Percentiles rank a stretch among this genome's conserved stretches.
Evolutionary conservation across 148 eudicot species (phyloP).

Genomic region (Diospyros kaki): DNA sequence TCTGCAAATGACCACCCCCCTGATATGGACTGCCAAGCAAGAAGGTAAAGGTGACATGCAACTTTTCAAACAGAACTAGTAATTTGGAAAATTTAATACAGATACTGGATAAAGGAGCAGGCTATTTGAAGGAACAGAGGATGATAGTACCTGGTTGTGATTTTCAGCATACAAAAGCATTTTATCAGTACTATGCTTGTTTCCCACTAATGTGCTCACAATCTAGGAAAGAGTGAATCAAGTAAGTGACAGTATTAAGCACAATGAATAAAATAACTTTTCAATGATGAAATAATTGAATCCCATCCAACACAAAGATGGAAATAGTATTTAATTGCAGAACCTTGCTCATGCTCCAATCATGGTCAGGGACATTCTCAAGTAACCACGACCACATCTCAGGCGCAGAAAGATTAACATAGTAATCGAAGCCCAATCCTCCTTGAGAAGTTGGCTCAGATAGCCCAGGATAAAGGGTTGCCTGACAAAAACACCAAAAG

Average conservation of each 20-base stretch:
- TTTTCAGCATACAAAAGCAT: slow-evolving; percentile 94
- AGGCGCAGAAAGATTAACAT: slow-evolving; percentile 75
- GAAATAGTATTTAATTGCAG: slow-evolving; percentile 9
- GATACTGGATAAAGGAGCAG: not conserved
- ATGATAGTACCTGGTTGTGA: slow-evolving; percentile 74
- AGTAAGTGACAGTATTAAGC: not conserved
- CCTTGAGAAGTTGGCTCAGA: slow-evolving; percentile 93
- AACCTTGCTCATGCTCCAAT: slow-evolving; percentile 99
- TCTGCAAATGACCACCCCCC: slow-evolving; percentile 92
- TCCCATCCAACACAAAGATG: not conserved
- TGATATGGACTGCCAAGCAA: slow-evolving; percentile 74
- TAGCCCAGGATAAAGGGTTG: slow-evolving; percentile 82
- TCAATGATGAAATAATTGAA: not conserved
- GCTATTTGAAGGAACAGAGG: not conserved
- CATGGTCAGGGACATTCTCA: slow-evolving; percentile 69
- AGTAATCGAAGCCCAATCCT: slow-evolving; percentile 97
- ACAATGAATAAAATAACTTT: not conserved
- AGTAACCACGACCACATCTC: slow-evolving; percentile 82
- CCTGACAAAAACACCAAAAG: slow-evolving; percentile 38
- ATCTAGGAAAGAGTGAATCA: slow-evolving; percentile 40
- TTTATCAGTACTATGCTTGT: slow-evolving; percentile 50
- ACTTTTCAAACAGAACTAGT: not conserved
- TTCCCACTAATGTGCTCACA: slow-evolving; percentile 67
- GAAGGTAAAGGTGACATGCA: slow-evolving; percentile 2
- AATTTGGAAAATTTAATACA: not conserved